Evolutionary conservation across 192 early-diverging fungal genomes (phyloP), one percentile per base, ranked within the genome.

Genomic region (Lobosporangium transversale): DNA sequence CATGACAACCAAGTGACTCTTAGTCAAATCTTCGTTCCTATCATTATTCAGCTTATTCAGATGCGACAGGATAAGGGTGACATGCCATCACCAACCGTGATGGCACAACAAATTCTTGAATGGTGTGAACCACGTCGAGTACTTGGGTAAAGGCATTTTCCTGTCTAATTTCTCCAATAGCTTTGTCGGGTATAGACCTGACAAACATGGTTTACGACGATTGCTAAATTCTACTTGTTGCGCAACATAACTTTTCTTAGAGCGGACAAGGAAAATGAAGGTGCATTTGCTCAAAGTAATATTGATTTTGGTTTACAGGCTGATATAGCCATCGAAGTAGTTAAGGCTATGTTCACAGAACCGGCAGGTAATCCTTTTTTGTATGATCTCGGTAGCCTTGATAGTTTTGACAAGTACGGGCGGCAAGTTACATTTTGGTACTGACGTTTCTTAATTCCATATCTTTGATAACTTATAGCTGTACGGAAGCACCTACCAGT

Each of bases 81-180:
- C 2, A 88, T 88, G 88, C 79, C 86, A 7, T 31, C 78, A 20
- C 89, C 88, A 17, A 23, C 70, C 4, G 89, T 89, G 51, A 90
- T 92, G 20, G 88, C 85, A 2, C 90, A 91, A 40, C 91, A 93
- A 78, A 50, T 95, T 35, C 66, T 90, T 29, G 88, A 92, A 35
- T 95, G 93, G 94, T 82, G 85, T 9, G 92, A 95, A 31, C 88
- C 90, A 20, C 86, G 89, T 53, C 88, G 90, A 42, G 53, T 89
- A 4, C 64, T 87, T 11, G 82, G 84, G 83, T 89, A 83, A 83
- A 89, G n/a, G n/a, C n/a, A n/a, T n/a, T n/a, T n/a, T n/a, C n/a
- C n/a, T n/a, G n/a, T n/a, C n/a, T n/a, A n/a, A n/a, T n/a, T n/a
- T n/a, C n/a, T n/a, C n/a, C n/a, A n/a, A n/a, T n/a, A n/a, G n/a